Evolutionary conservation across 2,329 filamentous ascomycete species (phyloP), one percentile per base, ranked within the genome.

Genomic region (Nothophaeocryptopus gaeumannii): DNA sequence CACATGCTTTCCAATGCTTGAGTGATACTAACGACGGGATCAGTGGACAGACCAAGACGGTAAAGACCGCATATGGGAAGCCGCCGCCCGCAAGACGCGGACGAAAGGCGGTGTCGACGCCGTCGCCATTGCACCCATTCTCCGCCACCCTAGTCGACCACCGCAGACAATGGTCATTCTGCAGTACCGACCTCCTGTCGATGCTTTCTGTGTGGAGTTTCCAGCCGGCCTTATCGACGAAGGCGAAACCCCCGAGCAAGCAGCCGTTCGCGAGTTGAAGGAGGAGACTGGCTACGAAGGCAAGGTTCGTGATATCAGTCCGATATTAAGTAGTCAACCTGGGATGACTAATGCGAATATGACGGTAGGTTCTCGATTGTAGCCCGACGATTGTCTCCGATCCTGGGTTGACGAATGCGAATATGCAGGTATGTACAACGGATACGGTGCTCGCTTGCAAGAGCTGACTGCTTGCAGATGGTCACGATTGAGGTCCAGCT

Each of bases 341-440:
- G 77, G 77, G 40, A 63, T 68, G 64, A 67, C 65, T 43, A 65
- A 62, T 51, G 63, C 64, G 45, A 64, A 61, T 37, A 61, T 66
- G 53, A 65, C 67, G 55, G 58, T 74, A 53, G 55, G 58, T 74
- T 47, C 55, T 66, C 14, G 69, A 71, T 65, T 80, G 78, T n/a
- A 81, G 80, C 33, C 82, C 83, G 7, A 76, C 84, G 45, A 85
- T 88, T 72, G 85, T 82, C 48, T 81, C 82, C 59, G 85, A 83
- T 65, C 80, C 80, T 1, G 80, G 80, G 16, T 70, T 84, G 72
- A 80, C 74, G 50, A 79, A 74, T 48, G 78, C 81, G 43, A 83
- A 82, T 58, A 80, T 83, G 78, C 75, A 80, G 69, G 65, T 65
- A 58, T 46, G 59, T 56, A n/a, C 20, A 3, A 26, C n/a, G n/a